Conservation (phyloP, 306 rosid genomes). For the Cyclanthera cordifolia region DNA sequence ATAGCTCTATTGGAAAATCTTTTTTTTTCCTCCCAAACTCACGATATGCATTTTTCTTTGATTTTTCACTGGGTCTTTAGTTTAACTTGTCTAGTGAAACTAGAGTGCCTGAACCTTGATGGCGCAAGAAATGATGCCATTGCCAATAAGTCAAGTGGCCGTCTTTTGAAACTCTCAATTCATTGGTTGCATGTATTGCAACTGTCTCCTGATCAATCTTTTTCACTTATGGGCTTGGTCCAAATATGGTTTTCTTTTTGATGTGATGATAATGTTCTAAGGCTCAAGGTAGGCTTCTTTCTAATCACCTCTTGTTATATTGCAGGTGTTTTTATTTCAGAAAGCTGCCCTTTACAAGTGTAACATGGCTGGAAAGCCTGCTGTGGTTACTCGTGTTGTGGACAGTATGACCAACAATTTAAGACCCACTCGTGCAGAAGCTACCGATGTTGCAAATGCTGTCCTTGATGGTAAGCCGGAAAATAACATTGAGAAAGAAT, state of each 20-base stretch:
- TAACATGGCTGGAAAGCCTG: conserved; percentile 99
- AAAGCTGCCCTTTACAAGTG: conserved; percentile 93
- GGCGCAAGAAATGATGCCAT: not conserved
- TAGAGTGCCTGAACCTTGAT: not conserved
- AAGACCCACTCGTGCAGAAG: conserved; percentile 99
- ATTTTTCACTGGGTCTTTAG: not conserved
- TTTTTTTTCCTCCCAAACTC: not conserved
- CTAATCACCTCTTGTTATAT: conserved; percentile 13
- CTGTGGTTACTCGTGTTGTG: conserved; percentile 98
- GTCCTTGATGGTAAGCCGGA: conserved; percentile 73
- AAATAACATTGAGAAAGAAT: not conserved
- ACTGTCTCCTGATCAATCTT: not conserved
- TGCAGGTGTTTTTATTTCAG: conserved; percentile 90
- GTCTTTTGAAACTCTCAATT: not conserved
- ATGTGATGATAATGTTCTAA: not conserved
- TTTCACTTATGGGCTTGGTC: not conserved
- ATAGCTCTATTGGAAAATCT: not conserved
- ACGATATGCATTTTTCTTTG: not conserved
- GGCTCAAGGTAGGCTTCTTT: not conserved
- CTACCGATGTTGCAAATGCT: conserved; percentile 99
- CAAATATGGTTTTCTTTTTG: not conserved
- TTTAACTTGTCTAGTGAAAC: not conserved
- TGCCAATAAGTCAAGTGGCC: not conserved
- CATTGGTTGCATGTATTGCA: not conserved
- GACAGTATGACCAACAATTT: conserved; percentile 97